A percentile compares a stretch with the other conserved stretches of the same genome.
These are phyloP conservation scores for Prosopis cineraria DNA, from an alignment of 306 rosid species.

Conservation along the genomic window DNA sequence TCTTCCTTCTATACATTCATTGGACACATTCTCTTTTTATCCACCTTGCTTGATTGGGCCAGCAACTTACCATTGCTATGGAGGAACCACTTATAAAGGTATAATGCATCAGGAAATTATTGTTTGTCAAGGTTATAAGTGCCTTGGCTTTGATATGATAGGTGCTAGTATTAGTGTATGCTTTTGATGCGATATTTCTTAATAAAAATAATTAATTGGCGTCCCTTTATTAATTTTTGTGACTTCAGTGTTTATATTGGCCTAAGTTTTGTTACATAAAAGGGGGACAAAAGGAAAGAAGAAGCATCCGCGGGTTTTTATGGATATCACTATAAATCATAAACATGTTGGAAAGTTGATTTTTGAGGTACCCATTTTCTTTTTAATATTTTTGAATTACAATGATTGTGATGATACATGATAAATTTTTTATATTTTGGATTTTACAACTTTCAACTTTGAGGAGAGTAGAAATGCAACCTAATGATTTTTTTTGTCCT, in stretches of 20 bases:
- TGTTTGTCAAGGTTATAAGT: not conserved
- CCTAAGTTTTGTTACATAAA: conserved; percentile 20
- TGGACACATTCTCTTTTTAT: too few species aligned
- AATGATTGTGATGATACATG: not conserved
- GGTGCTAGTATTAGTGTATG: not conserved
- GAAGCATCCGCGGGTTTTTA: conserved; percentile 52
- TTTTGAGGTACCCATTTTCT: conserved; percentile 68
- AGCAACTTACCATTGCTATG: too few species aligned
- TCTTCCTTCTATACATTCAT: too few species aligned
- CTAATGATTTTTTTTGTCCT: not conserved
- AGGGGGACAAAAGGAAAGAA: conserved; percentile 49
- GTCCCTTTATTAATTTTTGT: not conserved
- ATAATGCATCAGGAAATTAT: too few species aligned
- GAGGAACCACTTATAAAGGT: too few species aligned
- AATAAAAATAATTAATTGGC: not conserved
- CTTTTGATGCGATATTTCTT: conserved; percentile 16
- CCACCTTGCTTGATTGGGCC: too few species aligned
- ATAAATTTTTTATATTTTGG: not conserved
- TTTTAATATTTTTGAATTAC: not conserved
- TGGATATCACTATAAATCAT: conserved; percentile 67
- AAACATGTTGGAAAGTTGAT: conserved; percentile 60
- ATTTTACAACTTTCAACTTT: not conserved
- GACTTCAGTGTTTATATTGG: conserved; percentile 32
- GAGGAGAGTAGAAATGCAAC: not conserved
- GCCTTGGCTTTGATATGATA: not conserved